These are phyloP conservation scores for Striga hermonthica DNA, from an alignment of 305 asterid species.

Conservation along the genomic window DNA sequence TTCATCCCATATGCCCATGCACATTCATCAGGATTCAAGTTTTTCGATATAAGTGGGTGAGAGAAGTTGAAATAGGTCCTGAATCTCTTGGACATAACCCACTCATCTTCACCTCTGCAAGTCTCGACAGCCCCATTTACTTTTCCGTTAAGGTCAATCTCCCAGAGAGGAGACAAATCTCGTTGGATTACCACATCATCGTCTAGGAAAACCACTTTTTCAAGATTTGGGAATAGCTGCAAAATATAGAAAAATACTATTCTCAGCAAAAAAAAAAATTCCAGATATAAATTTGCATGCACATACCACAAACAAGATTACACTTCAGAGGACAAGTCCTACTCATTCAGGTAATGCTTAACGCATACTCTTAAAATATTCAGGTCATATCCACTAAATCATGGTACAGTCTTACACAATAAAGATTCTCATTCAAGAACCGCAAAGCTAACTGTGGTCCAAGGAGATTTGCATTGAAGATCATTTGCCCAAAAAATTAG, in stretches of 20 bases:
- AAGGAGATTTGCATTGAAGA: constrained; percentile 21
- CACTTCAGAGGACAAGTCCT: constrained; percentile 21
- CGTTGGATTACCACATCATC: constrained; percentile 94
- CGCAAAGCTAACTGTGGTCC: constrained; percentile 11
- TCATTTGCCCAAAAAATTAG: not conserved
- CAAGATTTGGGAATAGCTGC: constrained; percentile 95
- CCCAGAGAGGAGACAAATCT: constrained; percentile 92
- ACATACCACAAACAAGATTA: constrained; percentile 15
- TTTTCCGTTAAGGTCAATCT: constrained; percentile 75
- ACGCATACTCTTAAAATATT: constrained; percentile 9
- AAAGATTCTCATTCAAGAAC: constrained; percentile 4
- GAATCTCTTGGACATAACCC: constrained; percentile 97
- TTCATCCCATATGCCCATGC: constrained; percentile 99
- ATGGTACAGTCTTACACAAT: constrained; percentile 14
- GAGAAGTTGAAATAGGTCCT: constrained; percentile 97
- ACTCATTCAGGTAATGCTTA: constrained; percentile 23
- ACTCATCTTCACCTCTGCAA: constrained; percentile 94
- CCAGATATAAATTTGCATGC: constrained; percentile 22
- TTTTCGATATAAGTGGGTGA: constrained; percentile 72
- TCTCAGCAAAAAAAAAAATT: constrained; percentile 29
- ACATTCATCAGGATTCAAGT: constrained; percentile 91
- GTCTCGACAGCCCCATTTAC: constrained; percentile 99
- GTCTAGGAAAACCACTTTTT: constrained; percentile 96
- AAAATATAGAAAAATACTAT: constrained; percentile 33
- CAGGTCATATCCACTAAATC: constrained; percentile 11